Conservation (phyloP, 768 basidiomycete species). For the Mycena galopus region DNA sequence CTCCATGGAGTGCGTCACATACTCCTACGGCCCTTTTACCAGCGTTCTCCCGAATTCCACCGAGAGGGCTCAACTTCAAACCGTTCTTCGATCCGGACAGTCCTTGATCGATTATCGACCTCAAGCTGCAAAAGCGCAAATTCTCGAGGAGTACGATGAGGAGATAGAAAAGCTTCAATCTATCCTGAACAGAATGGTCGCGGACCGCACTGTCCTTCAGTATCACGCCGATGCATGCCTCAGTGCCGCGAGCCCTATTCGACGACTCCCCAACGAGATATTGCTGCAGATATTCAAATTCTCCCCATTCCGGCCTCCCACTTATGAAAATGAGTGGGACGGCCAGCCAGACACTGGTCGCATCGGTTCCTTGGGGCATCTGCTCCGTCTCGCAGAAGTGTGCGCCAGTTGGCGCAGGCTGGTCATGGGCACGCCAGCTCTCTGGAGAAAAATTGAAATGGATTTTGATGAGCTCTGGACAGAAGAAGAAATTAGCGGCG, state of each 20-base stretch:
- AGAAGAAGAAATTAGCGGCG: too few relatives aligned
- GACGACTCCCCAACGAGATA: not conserved
- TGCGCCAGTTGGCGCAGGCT: conserved; percentile 1
- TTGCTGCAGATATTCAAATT: conserved; percentile 6
- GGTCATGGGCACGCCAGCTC: not conserved
- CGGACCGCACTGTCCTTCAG: not conserved
- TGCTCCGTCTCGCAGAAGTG: not conserved
- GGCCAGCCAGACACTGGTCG: not conserved
- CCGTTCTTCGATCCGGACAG: not conserved
- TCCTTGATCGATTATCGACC: not conserved
- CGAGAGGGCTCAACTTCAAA: not conserved
- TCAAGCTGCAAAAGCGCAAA: not conserved
- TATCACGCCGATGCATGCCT: conserved; percentile 3
- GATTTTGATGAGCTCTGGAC: not conserved
- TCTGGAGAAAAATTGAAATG: not conserved
- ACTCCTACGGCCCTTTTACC: not conserved
- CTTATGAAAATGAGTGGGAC: not conserved
- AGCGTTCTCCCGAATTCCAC: not conserved
- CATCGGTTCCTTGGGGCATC: not conserved
- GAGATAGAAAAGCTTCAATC: conserved; percentile 2
- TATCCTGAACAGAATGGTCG: not conserved
- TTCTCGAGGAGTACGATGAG: not conserved
- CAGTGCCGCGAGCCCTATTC: conserved; percentile 7
- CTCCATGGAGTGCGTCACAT: too few relatives aligned
- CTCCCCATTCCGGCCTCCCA: not conserved